phyloP scores from a whole-genome alignment of 805 yeast species.

The Candida tallmaniae region DNA sequence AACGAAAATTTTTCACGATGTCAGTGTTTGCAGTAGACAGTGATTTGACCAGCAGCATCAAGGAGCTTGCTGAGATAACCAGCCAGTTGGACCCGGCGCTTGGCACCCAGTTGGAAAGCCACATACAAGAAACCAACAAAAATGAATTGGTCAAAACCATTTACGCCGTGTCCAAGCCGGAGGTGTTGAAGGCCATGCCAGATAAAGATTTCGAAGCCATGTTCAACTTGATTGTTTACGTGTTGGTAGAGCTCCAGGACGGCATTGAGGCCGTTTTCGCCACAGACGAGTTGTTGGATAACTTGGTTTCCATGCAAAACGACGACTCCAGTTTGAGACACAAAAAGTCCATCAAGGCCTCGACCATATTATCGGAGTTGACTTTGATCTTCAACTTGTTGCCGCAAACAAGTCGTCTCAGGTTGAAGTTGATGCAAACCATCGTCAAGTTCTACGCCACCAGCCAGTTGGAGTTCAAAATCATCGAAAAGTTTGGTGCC shows the following conservation, averaged over 20 bases:
- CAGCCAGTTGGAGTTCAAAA: slow-evolving; percentile 27
- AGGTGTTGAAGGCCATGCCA: slow-evolving; percentile 28
- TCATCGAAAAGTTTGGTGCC: slow-evolving; percentile 32
- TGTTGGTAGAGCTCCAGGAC: slow-evolving; percentile 28
- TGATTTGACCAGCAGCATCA: slow-evolving; percentile 37
- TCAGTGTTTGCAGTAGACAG: slow-evolving; percentile 42
- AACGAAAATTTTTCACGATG: slow-evolving; percentile 15
- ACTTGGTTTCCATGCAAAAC: slow-evolving; percentile 29
- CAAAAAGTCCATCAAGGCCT: slow-evolving; percentile 38
- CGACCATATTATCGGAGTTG: slow-evolving; percentile 37
- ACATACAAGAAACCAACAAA: slow-evolving; percentile 23
- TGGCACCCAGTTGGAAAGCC: no score
- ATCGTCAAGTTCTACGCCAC: slow-evolving; percentile 29
- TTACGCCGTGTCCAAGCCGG: slow-evolving; percentile 23
- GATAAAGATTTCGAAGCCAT: slow-evolving; percentile 44
- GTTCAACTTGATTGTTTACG: slow-evolving; percentile 36
- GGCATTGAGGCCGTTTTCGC: slow-evolving; percentile 20
- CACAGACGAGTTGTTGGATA: slow-evolving; percentile 22
- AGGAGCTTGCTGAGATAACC: slow-evolving; percentile 36
- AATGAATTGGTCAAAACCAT: slow-evolving; percentile 24
- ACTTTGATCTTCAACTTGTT: slow-evolving; percentile 40
- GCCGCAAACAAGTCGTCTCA: slow-evolving; percentile 26
- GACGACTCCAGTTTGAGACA: slow-evolving; percentile 39
- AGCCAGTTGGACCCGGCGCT: slow-evolving; percentile 30
- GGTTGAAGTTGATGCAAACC: slow-evolving; percentile 26